phyloP scores from a whole-genome alignment of 306 rosid species.

The Vicia faba region DNA sequence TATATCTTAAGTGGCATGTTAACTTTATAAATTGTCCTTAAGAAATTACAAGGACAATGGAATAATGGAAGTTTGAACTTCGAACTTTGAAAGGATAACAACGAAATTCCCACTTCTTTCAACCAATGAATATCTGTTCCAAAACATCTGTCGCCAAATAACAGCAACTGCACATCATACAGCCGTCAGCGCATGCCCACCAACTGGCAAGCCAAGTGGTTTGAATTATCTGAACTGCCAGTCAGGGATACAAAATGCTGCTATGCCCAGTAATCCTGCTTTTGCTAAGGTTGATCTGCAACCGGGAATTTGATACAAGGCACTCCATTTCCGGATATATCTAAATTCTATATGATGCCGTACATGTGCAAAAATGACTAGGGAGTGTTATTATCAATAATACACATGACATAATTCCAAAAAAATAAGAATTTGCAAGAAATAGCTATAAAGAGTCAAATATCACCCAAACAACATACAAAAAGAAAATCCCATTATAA shows the following conservation, averaged over 20 bases:
- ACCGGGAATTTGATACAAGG: slow-evolving; percentile 72
- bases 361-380: slow-evolving; percentile 40
- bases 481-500: slow-evolving; percentile 13
- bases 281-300: slow-evolving; percentile 62
- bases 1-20: slow-evolving; percentile 32
- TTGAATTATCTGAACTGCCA: slow-evolving; percentile 49
- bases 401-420: slow-evolving; percentile 1
- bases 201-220: slow-evolving; percentile 49
- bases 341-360: slow-evolving; percentile 52
- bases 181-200: slow-evolving; percentile 44
- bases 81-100: slow-evolving; percentile 40
- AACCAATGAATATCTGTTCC: slow-evolving; percentile 32
- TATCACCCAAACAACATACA: slow-evolving; percentile 26
- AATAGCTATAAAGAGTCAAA: slow-evolving; percentile 15
- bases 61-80: slow-evolving; percentile 28
- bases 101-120: slow-evolving; percentile 28
- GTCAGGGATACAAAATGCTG: slow-evolving; percentile 47
- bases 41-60: slow-evolving; percentile 30
- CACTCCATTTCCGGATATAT: slow-evolving; percentile 50
- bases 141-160: slow-evolving; percentile 36
- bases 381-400: slow-evolving; percentile 37
- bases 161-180: slow-evolving; percentile 37
- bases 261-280: slow-evolving; percentile 54
- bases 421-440: slow-evolving; percentile 12
- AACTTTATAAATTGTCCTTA: slow-evolving; percentile 34